phyloP scores from a whole-genome alignment of 257 asterid species.

The Marsdenia floribunda region DNA sequence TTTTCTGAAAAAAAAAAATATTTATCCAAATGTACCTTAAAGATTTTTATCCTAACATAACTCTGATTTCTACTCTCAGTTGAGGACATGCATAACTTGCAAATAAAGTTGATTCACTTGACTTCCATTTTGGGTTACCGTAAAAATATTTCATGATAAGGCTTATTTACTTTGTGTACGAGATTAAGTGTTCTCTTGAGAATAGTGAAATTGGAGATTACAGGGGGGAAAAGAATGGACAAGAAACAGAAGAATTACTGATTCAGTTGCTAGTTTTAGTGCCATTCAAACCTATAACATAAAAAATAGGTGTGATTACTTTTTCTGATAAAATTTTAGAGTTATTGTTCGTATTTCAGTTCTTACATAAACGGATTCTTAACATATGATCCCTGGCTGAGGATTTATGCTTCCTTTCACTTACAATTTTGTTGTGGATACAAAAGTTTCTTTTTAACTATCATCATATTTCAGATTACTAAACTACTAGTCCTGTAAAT shows the following conservation, averaged over 20 bases:
- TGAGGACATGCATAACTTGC: not conserved
- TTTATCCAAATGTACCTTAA: too few species aligned
- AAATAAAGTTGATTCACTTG: not conserved
- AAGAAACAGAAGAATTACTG: too few species aligned
- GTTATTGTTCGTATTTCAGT: not conserved
- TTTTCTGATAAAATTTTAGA: too few species aligned
- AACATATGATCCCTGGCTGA: not conserved
- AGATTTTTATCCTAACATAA: too few species aligned
- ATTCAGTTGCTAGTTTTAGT: not conserved
- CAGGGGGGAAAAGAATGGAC: too few species aligned
- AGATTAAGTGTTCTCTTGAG: not conserved
- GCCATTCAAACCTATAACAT: not conserved
- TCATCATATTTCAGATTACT: not conserved
- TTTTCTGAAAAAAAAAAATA: too few species aligned
- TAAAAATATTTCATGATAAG: not conserved
- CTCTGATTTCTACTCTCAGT: not conserved
- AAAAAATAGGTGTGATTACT: not conserved
- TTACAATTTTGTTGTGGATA: not conserved
- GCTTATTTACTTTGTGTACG: not conserved
- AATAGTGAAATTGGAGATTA: not conserved
- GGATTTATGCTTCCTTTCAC: not conserved
- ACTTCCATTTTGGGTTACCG: not conserved
- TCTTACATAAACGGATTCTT: not conserved
- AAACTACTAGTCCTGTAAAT: too few species aligned
- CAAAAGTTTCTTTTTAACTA: not conserved